phyloP scores from a whole-genome alignment of 1,284 basidiomycete species.

The Athelia sp. region DNA sequence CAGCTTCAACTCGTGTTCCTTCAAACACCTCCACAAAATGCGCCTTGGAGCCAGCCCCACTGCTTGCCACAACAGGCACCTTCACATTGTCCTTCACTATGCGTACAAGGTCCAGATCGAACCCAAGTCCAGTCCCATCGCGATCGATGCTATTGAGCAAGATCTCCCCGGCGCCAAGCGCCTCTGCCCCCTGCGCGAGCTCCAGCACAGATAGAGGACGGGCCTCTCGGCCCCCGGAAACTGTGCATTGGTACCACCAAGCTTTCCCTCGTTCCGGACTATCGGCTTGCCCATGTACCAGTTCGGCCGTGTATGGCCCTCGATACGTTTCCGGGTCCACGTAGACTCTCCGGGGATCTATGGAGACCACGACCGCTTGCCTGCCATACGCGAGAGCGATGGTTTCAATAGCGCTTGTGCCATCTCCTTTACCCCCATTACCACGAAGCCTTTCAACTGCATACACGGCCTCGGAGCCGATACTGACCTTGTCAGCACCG shows the following conservation, averaged over 20 bases:
- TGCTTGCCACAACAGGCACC: slow-evolving; percentile 94
- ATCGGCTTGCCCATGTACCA: slow-evolving; percentile 53
- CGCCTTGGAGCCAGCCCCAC: slow-evolving; percentile 78
- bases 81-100: slow-evolving; percentile 74
- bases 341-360: slow-evolving; percentile 91
- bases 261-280: slow-evolving; percentile 64
- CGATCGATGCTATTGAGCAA: slow-evolving; percentile 96
- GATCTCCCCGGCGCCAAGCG: slow-evolving; percentile 92
- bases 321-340: slow-evolving; percentile 64
- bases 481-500: slow-evolving; percentile 97
- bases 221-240: slow-evolving; percentile 86
- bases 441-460: slow-evolving; percentile 83
- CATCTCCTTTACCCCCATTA: slow-evolving; percentile 43
- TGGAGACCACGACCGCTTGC: slow-evolving; percentile 96
- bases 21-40: slow-evolving; percentile 90
- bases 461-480: slow-evolving; percentile 93
- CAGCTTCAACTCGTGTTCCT: slow-evolving; percentile 83
- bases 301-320: slow-evolving; percentile 66
- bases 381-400: slow-evolving; percentile 91
- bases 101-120: slow-evolving; percentile 82
- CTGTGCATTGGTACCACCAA: slow-evolving; percentile 99
- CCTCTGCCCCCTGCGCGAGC: slow-evolving; percentile 85
- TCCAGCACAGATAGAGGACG: slow-evolving; percentile 92
- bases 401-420: slow-evolving; percentile 89
- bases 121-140: slow-evolving; percentile 91